Evolutionary conservation across 768 basidiomycete species (phyloP).

Genomic region (Tephrocybe sp.): DNA sequence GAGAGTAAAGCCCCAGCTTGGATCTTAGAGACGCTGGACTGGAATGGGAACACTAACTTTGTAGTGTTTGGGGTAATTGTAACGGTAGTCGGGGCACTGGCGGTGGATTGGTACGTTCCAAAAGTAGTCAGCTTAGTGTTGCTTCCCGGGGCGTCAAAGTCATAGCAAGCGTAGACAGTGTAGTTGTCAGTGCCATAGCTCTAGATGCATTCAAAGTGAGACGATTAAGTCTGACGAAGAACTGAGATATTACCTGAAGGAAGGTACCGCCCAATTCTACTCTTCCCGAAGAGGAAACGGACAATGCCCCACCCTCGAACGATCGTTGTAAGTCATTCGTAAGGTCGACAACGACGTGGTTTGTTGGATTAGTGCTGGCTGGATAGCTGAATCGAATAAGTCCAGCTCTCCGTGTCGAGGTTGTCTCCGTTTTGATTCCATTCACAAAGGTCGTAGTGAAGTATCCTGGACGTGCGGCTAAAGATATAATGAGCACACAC

Average conservation of each 20-base stretch:
- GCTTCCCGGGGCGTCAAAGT: constrained; percentile 32
- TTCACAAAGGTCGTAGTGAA: constrained; percentile 48
- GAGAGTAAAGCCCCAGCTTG: constrained; percentile 46
- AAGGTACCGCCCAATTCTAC: constrained; percentile 43
- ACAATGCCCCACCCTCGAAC: constrained; percentile 42
- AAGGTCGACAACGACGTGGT: constrained; percentile 48
- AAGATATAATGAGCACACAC: background rate
- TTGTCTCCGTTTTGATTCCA: constrained; percentile 50
- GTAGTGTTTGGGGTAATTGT: constrained; percentile 31
- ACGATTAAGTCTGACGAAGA: no score
- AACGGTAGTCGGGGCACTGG: constrained; percentile 31
- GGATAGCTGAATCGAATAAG: constrained; percentile 61
- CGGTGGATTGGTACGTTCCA: constrained; percentile 40
- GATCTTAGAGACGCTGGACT: constrained; percentile 31
- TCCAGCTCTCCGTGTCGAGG: constrained; percentile 57
- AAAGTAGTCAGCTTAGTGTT: constrained; percentile 24
- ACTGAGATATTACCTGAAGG: constrained; percentile 32
- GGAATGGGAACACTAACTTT: constrained; percentile 36
- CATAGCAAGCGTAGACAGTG: constrained; percentile 47
- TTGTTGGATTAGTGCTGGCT: constrained; percentile 30
- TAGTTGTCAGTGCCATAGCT: constrained; percentile 50
- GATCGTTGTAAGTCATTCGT: constrained; percentile 45
- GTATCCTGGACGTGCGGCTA: constrained; percentile 46
- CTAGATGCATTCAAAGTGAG: no score
- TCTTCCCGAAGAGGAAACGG: constrained; percentile 29